Base-by-base conservation (phyloP, 805 yeast genomes). In the Ogataea trehalophila region DNA sequence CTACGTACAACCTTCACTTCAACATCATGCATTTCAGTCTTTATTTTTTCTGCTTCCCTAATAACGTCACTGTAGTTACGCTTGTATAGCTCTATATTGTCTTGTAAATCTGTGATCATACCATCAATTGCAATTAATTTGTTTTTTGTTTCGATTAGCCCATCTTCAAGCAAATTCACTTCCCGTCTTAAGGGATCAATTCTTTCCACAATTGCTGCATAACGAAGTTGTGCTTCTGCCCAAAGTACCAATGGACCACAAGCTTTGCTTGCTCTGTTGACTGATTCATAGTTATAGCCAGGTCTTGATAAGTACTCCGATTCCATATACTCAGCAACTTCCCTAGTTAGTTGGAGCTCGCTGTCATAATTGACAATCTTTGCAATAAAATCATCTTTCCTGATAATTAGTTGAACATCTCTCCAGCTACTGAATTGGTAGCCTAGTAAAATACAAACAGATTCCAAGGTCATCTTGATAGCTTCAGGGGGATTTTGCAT, bases 401-500 rank as follows among this genome's bases (percentile, higher is more conserved):
- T 74, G 13, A 91, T 82, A n/a, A 85, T 76, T 3, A 74, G 70
- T 55, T 87, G 92, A 1, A 92, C 95, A 51, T 87, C 92, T 53
- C 87, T 74, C 98, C 98, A 92, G 1, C 72, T 61, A 0, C 69
- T 57, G 0, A 79, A 84, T 6, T 75, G 69, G 56, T 83, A 83
- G 0, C 97, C 97, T 8, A 92, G 65, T n/a, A 92, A 63, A 5
- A 78, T 72, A 65, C 97, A 89, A 0, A 92, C 96, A 3, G 96
- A 85, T 57, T 92, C 97, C 70, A 92, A 68, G 0, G 96, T 83
- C 57, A 86, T 62, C 57, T 87, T 89, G 5, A 92, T 92, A 0
- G 94, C 83, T 8, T 80, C 84, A 0, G 98, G 98, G 0, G 98
- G 98, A 50, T 88, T 88, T 6, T 79, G 67, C 95, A 92, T 87